Conservation (phyloP, 768 basidiomycete genomes). For the Mycena alexandri region DNA sequence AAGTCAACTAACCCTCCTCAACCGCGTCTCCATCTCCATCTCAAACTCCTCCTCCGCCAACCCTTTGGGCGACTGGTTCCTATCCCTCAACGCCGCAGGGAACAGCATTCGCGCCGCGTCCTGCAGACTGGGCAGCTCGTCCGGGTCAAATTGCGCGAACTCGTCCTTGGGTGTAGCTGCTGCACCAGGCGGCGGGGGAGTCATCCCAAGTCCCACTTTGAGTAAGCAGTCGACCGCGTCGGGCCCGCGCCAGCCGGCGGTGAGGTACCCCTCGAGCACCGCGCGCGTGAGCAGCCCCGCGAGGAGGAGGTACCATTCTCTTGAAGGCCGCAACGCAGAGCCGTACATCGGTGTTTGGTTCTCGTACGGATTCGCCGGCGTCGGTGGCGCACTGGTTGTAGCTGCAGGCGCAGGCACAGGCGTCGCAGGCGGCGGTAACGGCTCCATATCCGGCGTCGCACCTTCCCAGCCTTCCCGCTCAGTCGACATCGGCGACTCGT, state of each 20-base stretch:
- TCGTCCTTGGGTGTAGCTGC: constrained; percentile 36
- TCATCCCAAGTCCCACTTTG: constrained; percentile 72
- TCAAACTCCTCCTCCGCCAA: constrained; percentile 79
- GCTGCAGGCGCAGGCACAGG: constrained; percentile 17
- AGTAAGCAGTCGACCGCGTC: constrained; percentile 79
- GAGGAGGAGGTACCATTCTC: constrained; percentile 86
- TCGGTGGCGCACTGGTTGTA: background rate
- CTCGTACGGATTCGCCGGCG: constrained; percentile 34
- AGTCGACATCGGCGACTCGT: constrained; percentile 26
- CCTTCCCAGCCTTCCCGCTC: constrained; percentile 35
- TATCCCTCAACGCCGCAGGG: constrained; percentile 62
- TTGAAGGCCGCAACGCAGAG: constrained; percentile 73
- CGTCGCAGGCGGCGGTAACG: constrained; percentile 36
- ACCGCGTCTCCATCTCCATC: constrained; percentile 78
- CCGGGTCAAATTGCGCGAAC: constrained; percentile 77
- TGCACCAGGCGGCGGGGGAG: background rate
- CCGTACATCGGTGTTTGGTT: constrained; percentile 54
- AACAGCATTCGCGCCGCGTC: constrained; percentile 81
- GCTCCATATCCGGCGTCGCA: constrained; percentile 32
- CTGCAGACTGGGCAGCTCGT: constrained; percentile 76
- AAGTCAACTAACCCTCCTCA: constrained; percentile 69
- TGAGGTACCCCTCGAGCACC: constrained; percentile 86
- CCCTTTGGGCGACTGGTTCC: constrained; percentile 50
- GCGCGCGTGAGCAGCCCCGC: constrained; percentile 85
- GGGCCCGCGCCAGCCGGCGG: constrained; percentile 82